A percentile compares a stretch with the other conserved stretches of the same genome.
Evolutionary conservation across 352 stramenopile genomes (phyloP).

Genomic region (Paralagenidium karlingii): DNA sequence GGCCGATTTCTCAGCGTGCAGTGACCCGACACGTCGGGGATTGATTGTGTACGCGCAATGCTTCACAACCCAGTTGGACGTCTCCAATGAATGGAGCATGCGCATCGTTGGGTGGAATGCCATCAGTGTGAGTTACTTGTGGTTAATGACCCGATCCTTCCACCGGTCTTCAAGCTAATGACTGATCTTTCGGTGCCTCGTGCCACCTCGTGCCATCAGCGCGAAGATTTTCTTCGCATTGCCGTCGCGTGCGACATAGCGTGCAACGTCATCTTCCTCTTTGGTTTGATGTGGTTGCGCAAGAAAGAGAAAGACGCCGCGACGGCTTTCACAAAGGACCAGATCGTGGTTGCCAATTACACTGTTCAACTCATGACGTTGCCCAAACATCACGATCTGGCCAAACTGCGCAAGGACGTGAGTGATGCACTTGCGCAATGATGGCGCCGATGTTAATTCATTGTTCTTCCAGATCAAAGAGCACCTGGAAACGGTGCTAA

Average conservation of each 20-base stretch:
- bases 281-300: constrained; percentile 57
- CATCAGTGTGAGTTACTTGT: constrained; percentile 32
- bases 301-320: constrained; percentile 53
- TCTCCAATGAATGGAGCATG: constrained; percentile 55
- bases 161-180: too few relatives aligned
- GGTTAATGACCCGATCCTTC: neutral
- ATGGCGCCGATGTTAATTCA: neutral
- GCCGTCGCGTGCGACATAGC: constrained; percentile 58
- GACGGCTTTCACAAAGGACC: constrained; percentile 33
- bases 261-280: constrained; percentile 53
- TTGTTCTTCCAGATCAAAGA: constrained; percentile 25
- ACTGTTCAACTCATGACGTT: constrained; percentile 64
- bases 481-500: constrained; percentile 54
- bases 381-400: constrained; percentile 39
- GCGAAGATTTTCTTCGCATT: constrained; percentile 48
- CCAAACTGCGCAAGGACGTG: constrained; percentile 48
- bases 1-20: constrained; percentile 44
- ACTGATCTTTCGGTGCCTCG: too few relatives aligned
- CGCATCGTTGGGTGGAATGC: constrained; percentile 72
- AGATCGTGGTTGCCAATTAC: constrained; percentile 65
- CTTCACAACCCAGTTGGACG: constrained; percentile 64
- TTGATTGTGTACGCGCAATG: constrained; percentile 62
- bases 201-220: constrained; percentile 13
- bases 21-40: constrained; percentile 13
- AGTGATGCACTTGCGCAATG: neutral